Conservation (phyloP, 1,284 basidiomycete species). For the Rhodotorula sp. region DNA sequence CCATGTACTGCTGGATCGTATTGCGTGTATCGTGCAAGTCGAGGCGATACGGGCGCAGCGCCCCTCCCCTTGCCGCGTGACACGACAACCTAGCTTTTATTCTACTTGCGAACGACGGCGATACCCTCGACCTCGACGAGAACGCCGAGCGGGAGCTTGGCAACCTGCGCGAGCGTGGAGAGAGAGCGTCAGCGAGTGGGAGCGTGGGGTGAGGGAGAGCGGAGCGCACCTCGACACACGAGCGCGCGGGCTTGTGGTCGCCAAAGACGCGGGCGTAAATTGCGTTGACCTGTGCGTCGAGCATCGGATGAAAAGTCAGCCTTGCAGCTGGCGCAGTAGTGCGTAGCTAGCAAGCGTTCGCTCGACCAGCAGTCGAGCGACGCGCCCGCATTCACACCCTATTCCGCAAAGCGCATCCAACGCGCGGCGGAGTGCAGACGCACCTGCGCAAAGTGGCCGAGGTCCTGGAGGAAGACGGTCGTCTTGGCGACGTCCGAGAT, state of each 20-base stretch:
- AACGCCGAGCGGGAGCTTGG: conserved; percentile 72
- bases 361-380: too few relatives aligned
- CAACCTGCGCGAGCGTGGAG: conserved; percentile 40
- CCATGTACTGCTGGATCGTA: too few relatives aligned
- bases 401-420: background rate
- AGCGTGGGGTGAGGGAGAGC: too few relatives aligned
- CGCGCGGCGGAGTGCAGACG: conserved; percentile 2
- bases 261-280: conserved; percentile 60
- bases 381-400: too few relatives aligned
- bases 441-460: conserved; percentile 66
- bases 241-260: conserved; percentile 88
- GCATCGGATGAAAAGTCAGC: background rate
- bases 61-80: too few relatives aligned
- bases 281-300: conserved; percentile 34
- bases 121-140: conserved; percentile 71
- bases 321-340: background rate
- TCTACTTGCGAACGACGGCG: conserved; percentile 20
- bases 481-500: conserved; percentile 79
- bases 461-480: conserved; percentile 54
- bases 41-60: too few relatives aligned
- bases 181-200: background rate
- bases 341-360: background rate
- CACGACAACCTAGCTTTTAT: background rate
- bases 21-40: too few relatives aligned
- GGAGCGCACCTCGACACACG: conserved; percentile 74